A percentile compares a stretch with the other conserved stretches of the same genome.
phyloP scores from a whole-genome alignment of 805 yeast genomes.

The Ogataea ramenticola region DNA sequence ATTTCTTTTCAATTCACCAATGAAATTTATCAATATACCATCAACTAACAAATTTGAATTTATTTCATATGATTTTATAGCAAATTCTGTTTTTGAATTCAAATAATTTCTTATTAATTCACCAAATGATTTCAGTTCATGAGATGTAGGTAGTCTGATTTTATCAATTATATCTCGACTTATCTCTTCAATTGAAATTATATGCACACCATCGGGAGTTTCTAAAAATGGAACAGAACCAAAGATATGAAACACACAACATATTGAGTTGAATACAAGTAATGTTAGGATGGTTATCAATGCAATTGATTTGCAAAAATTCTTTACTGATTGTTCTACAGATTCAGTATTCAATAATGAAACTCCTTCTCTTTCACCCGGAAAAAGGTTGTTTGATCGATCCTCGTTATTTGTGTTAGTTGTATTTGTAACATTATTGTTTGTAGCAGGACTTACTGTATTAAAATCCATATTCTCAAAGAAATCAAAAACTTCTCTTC shows the following conservation, averaged over 20 bases:
- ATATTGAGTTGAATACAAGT: background rate
- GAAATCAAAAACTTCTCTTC: too few species aligned
- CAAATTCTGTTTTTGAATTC: conserved; percentile 9
- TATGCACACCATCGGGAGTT: conserved; percentile 8
- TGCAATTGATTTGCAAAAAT: too few species aligned
- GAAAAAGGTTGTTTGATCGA: too few species aligned
- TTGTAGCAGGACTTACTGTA: too few species aligned
- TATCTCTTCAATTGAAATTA: conserved; percentile 1
- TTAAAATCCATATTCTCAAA: too few species aligned
- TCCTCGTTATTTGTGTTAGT: too few species aligned
- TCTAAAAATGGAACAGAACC: conserved; percentile 11
- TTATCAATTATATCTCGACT: too few species aligned
- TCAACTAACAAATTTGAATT: conserved; percentile 11
- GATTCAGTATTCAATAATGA: too few species aligned
- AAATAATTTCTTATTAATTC: conserved; percentile 2
- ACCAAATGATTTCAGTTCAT: background rate
- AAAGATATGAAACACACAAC: background rate
- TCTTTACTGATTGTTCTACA: too few species aligned
- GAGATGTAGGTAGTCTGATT: too few species aligned
- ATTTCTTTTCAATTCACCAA: conserved; percentile 17
- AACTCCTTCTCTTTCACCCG: too few species aligned
- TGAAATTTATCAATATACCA: conserved; percentile 17
- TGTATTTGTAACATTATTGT: too few species aligned
- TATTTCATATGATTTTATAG: conserved; percentile 10
- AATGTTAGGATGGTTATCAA: background rate